Percentiles rank a stretch among this genome's conserved stretches.
phyloP scores from a whole-genome alignment of 257 asterid genomes.

The Craterostigma plantagineum region DNA sequence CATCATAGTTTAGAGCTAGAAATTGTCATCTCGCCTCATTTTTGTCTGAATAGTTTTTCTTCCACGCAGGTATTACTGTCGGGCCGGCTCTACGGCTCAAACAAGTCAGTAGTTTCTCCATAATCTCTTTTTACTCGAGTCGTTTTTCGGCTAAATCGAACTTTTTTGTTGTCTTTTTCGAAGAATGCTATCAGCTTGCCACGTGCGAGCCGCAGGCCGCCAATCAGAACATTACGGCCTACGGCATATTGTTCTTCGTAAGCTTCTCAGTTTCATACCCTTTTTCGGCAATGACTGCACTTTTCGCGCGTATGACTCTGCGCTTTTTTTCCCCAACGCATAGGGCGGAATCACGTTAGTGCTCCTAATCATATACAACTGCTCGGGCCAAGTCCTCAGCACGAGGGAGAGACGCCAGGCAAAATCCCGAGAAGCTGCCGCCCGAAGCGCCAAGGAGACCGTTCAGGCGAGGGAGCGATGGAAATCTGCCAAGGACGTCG shows the following conservation, averaged over 20 bases:
- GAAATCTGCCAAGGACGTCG: conserved; percentile 81
- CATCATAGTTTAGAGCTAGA: background rate
- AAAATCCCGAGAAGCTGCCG: conserved; percentile 90
- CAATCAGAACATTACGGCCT: conserved; percentile 85
- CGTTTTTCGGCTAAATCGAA: background rate
- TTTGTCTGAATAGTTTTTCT: conserved; percentile 8
- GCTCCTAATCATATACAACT: conserved; percentile 81
- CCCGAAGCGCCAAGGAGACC: conserved; percentile 74
- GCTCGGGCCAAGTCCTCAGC: conserved; percentile 82
- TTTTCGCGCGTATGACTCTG: no score
- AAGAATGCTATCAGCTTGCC: conserved; percentile 74
- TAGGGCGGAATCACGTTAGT: conserved; percentile 70
- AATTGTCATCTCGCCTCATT: background rate
- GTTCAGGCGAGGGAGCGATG: conserved; percentile 75
- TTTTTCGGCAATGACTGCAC: no score
- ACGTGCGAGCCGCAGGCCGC: conserved; percentile 47
- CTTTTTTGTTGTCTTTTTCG: conserved; percentile 1
- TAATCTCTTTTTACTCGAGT: no score
- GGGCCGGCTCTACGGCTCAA: conserved; percentile 81
- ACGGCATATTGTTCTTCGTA: conserved; percentile 81
- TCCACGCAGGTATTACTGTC: conserved; percentile 79
- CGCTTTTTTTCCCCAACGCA: no score
- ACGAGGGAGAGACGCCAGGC: conserved; percentile 67
- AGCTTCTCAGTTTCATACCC: conserved; percentile 13
- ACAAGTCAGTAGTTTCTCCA: conserved; percentile 61